Percentiles rank a stretch among this genome's conserved stretches.
These are phyloP conservation scores for Myxozyma monticola DNA, from an alignment of 805 yeast genomes.

Conservation along the genomic window DNA sequence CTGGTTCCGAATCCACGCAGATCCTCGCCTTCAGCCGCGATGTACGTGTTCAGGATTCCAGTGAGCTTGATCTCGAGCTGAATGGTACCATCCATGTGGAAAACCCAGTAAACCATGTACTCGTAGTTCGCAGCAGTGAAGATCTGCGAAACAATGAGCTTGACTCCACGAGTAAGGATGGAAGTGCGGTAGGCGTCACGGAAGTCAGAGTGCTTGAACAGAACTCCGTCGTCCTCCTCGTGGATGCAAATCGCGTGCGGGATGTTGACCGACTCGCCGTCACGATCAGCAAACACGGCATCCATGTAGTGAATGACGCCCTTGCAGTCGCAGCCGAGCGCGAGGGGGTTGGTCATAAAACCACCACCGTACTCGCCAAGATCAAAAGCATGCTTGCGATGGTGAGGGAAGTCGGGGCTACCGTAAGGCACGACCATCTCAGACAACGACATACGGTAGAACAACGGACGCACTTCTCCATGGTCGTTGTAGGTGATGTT, in stretches of 20 bases:
- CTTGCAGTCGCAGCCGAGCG: conserved; percentile 81
- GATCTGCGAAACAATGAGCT: conserved; percentile 72
- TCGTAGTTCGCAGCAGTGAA: conserved; percentile 87
- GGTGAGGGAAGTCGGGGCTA: conserved; percentile 75
- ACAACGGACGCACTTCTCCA: conserved; percentile 63
- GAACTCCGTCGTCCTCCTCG: conserved; percentile 80
- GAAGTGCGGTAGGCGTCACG: conserved; percentile 76
- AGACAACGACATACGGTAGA: conserved; percentile 73
- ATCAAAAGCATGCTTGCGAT: conserved; percentile 82
- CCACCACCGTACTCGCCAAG: conserved; percentile 90
- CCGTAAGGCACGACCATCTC: conserved; percentile 90
- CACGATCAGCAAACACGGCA: conserved; percentile 68
- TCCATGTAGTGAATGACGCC: conserved; percentile 82
- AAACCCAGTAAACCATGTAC: conserved; percentile 79
- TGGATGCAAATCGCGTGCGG: conserved; percentile 81
- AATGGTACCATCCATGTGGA: conserved; percentile 82
- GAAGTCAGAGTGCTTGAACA: conserved; percentile 81
- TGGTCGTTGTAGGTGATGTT: conserved; percentile 75
- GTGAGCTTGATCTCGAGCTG: conserved; percentile 77
- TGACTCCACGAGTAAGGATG: conserved; percentile 72
- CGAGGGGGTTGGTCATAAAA: conserved; percentile 74
- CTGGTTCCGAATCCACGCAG: conserved; percentile 76
- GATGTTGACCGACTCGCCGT: conserved; percentile 68
- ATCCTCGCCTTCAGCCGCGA: conserved; percentile 63
- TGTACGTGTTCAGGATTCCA: conserved; percentile 76